Evolutionary conservation across 257 asterid species (phyloP), one percentile per base, ranked within the genome.

Genomic region (Paulownia fortunei): DNA sequence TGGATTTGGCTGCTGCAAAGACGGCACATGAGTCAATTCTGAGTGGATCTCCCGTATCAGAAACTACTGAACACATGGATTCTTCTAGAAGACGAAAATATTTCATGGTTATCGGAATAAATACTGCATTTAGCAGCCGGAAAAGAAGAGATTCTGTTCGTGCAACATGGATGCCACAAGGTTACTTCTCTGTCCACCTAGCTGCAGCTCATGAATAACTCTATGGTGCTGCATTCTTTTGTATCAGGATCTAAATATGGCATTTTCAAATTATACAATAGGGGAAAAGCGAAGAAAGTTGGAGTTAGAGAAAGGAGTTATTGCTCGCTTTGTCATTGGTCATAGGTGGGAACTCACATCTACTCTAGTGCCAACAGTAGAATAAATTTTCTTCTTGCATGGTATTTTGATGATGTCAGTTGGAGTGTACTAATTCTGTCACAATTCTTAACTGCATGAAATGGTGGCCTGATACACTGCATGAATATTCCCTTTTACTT

Each of bases 131-230:
- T 82, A 94, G 98, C 84, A 94, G 98, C 87, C 79, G 98, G 12
- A 94, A 91, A 81, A 79, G 97, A 79, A 83, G 97, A 78, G 98
- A 94, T 76, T 92, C 98, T 0, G 89, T 94, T 78, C 98, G 97
- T 24, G 88, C 90, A 13, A 94, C 97, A 0, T 94, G 98, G 98
- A 91, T 92, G 97, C 97, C 96, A n/a, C 93, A 89, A 92, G 97
- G 98, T 92, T 32, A 1, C 5, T 16, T 8, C 69, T 12, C 13
- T 4, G 8, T 60, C 36, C 4, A 0, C 54, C 39, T 39, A 39
- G 15, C 52, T 77, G 30, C 46, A 21, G 18, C 66, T 46, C 15
- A 11, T 52, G 44, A 15, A 26, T 44, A 69, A 11, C n/a, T 39
- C 63, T 65, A 32, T 39, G 4, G 9, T 49, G 8, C 27, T 60